phyloP scores from a whole-genome alignment of 2,329 filamentous ascomycete species.

The Pestalotiopsis sp. region DNA sequence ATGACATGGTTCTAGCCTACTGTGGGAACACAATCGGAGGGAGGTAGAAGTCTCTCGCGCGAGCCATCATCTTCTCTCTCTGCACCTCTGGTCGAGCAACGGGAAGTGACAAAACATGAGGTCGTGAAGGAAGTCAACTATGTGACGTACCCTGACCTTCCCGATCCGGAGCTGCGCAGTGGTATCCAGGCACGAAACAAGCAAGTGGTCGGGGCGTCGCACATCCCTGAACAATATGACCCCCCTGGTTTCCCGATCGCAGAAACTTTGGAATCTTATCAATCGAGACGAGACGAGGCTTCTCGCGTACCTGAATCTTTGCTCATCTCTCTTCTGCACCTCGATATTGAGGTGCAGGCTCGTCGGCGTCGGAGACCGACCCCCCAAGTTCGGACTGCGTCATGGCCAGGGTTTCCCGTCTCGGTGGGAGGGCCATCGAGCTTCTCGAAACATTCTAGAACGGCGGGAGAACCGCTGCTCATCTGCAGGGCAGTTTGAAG shows the following conservation, averaged over 20 bases:
- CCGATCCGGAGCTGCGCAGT: background rate
- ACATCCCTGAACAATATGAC: background rate
- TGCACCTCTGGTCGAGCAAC: background rate
- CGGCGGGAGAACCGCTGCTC: background rate
- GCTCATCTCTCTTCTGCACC: background rate
- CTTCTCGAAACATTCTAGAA: slow-evolving; percentile 11
- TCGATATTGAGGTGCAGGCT: background rate
- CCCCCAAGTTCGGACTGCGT: background rate
- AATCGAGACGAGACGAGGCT: background rate
- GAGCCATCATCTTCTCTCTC: background rate
- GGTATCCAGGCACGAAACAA: background rate
- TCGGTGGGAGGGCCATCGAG: background rate
- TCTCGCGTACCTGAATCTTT: background rate
- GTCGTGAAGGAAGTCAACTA: background rate
- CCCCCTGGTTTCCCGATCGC: background rate
- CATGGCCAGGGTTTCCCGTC: background rate
- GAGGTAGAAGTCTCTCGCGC: background rate
- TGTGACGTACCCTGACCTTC: background rate
- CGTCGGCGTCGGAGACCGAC: background rate
- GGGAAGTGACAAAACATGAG: background rate
- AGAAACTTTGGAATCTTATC: background rate
- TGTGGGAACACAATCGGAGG: no score
- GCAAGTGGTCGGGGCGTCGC: background rate
- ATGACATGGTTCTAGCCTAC: no score
- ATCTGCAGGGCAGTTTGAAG: background rate